Conservation (phyloP, 257 asterid species). For the Solanum pinnatisectum region DNA sequence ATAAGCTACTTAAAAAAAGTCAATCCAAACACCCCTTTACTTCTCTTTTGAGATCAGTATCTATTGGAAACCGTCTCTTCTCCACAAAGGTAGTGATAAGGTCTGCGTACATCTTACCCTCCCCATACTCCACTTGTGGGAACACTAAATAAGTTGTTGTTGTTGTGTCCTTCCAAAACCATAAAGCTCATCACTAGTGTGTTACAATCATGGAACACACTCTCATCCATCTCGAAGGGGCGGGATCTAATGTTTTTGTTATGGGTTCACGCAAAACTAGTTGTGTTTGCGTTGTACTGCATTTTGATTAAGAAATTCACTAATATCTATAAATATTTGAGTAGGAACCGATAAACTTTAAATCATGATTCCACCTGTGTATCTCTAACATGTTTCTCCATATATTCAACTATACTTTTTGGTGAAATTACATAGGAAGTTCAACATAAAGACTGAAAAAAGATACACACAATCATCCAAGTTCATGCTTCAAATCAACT, state of each 20-base stretch:
- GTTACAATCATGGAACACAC: background rate
- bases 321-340: background rate
- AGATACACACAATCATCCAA: background rate
- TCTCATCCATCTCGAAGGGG: background rate
- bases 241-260: background rate
- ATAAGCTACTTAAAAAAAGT: background rate
- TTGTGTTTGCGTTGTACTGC: background rate
- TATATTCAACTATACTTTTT: background rate
- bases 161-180: background rate
- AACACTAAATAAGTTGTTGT: background rate
- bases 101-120: background rate
- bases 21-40: background rate
- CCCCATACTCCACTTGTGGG: background rate
- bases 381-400: background rate
- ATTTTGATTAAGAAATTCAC: background rate
- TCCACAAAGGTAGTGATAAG: background rate
- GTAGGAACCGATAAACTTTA: background rate
- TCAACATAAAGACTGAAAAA: background rate
- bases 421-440: background rate
- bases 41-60: background rate
- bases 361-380: background rate
- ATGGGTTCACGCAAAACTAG: background rate
- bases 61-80: background rate
- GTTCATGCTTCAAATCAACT: background rate
- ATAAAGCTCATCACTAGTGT: background rate